Conservation (phyloP, 352 stramenopile genomes). For the Globisporangium nodosum region DNA sequence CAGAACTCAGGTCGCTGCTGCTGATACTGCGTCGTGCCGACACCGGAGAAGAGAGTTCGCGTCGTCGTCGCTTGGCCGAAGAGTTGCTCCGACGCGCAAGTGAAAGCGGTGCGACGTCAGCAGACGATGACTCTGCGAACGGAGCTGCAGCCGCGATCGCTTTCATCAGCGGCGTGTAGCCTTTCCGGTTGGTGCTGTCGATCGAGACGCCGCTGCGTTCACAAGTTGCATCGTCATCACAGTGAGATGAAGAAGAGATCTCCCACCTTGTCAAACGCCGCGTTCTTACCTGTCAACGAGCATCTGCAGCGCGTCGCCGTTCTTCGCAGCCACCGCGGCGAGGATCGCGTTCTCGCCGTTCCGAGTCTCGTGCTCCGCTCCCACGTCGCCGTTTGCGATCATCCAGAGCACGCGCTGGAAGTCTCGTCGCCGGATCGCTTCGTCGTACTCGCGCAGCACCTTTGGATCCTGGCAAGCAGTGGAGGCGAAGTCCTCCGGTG, state of each 20-base stretch:
- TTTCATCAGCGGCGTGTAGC: constrained; percentile 76
- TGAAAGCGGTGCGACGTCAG: neutral
- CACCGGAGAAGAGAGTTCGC: neutral
- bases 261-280: neutral
- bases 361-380: constrained; percentile 41
- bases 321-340: constrained; percentile 43
- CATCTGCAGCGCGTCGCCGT: constrained; percentile 29
- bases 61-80: neutral
- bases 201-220: constrained; percentile 46
- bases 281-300: constrained; percentile 36
- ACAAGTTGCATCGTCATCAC: neutral
- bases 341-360: constrained; percentile 57
- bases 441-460: constrained; percentile 25
- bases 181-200: constrained; percentile 37
- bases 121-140: constrained; percentile 11
- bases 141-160: constrained; percentile 43
- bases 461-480: neutral
- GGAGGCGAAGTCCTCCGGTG: neutral
- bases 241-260: neutral
- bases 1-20: neutral
- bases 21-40: neutral
- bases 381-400: constrained; percentile 52
- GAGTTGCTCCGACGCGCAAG: neutral
- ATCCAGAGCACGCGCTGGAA: constrained; percentile 64
- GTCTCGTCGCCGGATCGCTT: constrained; percentile 49